A percentile compares a stretch with the other conserved stretches of the same genome.
Evolutionary conservation across 352 stramenopile species (phyloP).

Genomic region (Phytophthora pini): DNA sequence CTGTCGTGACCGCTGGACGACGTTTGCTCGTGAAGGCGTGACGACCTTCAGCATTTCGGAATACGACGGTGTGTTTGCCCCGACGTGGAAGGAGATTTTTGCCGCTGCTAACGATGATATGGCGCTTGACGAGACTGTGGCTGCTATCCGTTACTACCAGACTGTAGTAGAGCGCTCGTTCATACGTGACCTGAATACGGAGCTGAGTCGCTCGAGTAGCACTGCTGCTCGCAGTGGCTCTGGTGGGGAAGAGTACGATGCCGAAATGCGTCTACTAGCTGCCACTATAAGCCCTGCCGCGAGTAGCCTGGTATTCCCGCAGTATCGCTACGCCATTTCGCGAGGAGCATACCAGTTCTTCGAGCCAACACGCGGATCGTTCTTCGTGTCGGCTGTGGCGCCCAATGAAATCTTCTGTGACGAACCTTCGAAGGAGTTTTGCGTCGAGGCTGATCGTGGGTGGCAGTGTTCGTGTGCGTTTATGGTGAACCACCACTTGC

Average conservation of each 20-base stretch:
- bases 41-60: conserved; percentile 42
- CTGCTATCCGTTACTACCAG: conserved; percentile 41
- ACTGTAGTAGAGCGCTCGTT: conserved; percentile 43
- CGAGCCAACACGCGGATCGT: conserved; percentile 36
- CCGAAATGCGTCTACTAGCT: conserved; percentile 39
- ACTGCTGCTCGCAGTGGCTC: conserved; percentile 8
- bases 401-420: conserved; percentile 42
- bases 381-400: conserved; percentile 38
- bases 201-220: conserved; percentile 9
- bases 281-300: conserved; percentile 32
- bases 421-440: conserved; percentile 43
- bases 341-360: conserved; percentile 44
- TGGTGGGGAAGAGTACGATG: conserved; percentile 28
- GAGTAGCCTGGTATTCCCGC: conserved; percentile 34
- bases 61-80: conserved; percentile 27
- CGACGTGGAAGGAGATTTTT: conserved; percentile 37
- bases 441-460: conserved; percentile 34
- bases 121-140: conserved; percentile 41
- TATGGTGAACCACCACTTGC: conserved; percentile 44
- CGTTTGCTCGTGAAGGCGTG: conserved; percentile 40
- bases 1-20: conserved; percentile 41
- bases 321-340: conserved; percentile 35
- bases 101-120: conserved; percentile 34
- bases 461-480: conserved; percentile 51
- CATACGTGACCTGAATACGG: conserved; percentile 23